Evolutionary conservation across 371 early-diverging fungal genomes (phyloP).

Genomic region (Mortierella sp.): DNA sequence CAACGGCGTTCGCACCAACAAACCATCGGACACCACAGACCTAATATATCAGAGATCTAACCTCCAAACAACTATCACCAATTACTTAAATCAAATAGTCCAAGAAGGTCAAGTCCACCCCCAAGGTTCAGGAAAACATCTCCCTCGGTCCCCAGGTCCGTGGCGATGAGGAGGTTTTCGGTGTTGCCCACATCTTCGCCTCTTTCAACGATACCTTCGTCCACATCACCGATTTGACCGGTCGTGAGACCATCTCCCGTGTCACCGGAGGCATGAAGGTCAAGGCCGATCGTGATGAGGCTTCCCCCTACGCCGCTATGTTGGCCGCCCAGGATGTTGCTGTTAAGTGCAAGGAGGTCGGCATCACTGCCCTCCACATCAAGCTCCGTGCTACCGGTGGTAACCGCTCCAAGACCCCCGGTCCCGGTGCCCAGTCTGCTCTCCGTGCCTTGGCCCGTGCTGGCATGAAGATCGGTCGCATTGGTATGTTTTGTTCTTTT

Average conservation of each 20-base stretch:
- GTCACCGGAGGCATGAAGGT: conserved; percentile 99
- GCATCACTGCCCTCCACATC: conserved; percentile 99
- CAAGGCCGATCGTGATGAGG: conserved; percentile 99
- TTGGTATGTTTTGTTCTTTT: conserved; percentile 35
- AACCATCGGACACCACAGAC: not conserved
- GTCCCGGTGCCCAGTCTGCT: conserved; percentile 99
- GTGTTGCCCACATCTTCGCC: conserved; percentile 99
- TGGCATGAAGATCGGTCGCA: conserved; percentile 75
- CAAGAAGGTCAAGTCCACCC: conserved; percentile 83
- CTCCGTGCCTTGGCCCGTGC: conserved; percentile 99
- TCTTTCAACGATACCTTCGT: conserved; percentile 99
- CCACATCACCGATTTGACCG: conserved; percentile 99
- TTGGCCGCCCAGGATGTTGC: conserved; percentile 99
- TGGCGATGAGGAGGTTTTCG: conserved; percentile 99
- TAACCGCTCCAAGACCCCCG: conserved; percentile 99
- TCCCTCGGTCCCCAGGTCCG: conserved; percentile 98
- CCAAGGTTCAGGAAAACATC: conserved; percentile 87
- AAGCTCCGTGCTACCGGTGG: conserved; percentile 99
- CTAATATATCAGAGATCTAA: not conserved
- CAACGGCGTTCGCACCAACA: not conserved
- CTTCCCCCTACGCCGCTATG: conserved; percentile 99
- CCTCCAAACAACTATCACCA: not conserved
- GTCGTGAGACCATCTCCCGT: conserved; percentile 99
- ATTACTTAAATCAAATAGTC: conserved; percentile 60
- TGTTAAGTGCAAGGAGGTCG: conserved; percentile 98